Base-by-base conservation (phyloP, 2,329 filamentous ascomycete genomes). In the Nothophoma quercina region DNA sequence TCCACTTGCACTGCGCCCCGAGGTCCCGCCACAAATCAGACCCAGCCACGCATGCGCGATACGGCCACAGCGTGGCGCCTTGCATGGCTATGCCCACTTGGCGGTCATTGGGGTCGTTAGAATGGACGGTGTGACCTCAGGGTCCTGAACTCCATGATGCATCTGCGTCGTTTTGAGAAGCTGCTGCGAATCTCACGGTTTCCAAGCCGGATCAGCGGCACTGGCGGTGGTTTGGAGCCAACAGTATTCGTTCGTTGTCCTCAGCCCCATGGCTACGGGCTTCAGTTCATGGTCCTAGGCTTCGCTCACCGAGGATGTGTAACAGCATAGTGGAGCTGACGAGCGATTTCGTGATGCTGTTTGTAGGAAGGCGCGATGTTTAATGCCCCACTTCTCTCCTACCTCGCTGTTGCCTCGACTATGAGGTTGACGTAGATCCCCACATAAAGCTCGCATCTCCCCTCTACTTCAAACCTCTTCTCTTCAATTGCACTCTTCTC, bases 71-170 rank as follows among this genome's bases (percentile, higher is more conserved):
- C 30, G 51, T 55, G 51, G 51, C 51, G 51, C 51, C 51, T 45
- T 55, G 51, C 51, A 55, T 55, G 39, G 51, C 40, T 50, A 45
- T 50, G 51, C 40, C 51, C 51, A 55, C 51, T 55, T 55, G 45
- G 51, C 51, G 39, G 39, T 43, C 26, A 21, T 29, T 15, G 38
- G 10, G 22, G 50, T 38, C 15, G 43, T 29, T 29, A 26, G 33
- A 44, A 34, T 30, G 39, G 44, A 49, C 40, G 34, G 51, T 50
- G 45, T 55, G 51, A 45, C 51, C 45, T 35, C 45, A 35, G 51
- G 34, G 38, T 43, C 43, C 38, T 42, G 26, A 32, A 48, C 30
- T 25, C 23, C 35, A 30, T 30, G 28, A 45, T 52, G 49, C 50
- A 42, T 13, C 25, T 47, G n/a, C 30, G 32, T 47, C 50, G 13